A percentile compares a stretch with the other conserved stretches of the same genome.
Evolutionary conservation across 2,329 filamentous ascomycete genomes (phyloP).

Genomic region (Cladophialophora exuberans): DNA sequence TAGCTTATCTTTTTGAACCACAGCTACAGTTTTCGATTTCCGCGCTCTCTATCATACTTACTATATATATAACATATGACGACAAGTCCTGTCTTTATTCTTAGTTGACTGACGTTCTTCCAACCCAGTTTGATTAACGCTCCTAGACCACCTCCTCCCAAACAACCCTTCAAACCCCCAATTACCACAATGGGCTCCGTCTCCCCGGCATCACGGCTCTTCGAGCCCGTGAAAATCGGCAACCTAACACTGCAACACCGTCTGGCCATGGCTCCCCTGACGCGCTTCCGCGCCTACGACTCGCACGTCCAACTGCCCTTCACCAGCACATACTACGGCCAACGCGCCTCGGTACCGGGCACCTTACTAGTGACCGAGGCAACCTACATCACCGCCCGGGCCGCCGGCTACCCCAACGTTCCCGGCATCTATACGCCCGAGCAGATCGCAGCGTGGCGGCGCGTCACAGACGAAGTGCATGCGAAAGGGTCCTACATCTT

Average conservation of each 20-base stretch:
- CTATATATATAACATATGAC: no score
- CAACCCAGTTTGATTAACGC: no score
- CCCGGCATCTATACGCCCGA: constrained; percentile 31
- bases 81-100: no score
- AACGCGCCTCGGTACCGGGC: constrained; percentile 43
- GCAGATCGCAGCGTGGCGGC: constrained; percentile 55
- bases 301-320: constrained; percentile 43
- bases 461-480: constrained; percentile 55
- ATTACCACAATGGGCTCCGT: constrained; percentile 24
- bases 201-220: constrained; percentile 42
- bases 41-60: no score
- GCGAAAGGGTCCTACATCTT: constrained; percentile 54
- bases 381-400: constrained; percentile 26
- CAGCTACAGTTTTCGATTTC: no score
- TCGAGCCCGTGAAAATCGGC: constrained; percentile 48
- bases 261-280: constrained; percentile 57
- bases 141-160: no score
- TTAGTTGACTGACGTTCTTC: no score
- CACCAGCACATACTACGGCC: constrained; percentile 45
- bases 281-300: constrained; percentile 54
- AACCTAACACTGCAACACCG: constrained; percentile 56
- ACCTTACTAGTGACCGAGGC: constrained; percentile 41
- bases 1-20: no score
- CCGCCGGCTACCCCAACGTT: constrained; percentile 21
- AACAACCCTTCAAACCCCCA: no score